phyloP scores from a whole-genome alignment of 352 stramenopile species.

The Aphanomyces cochlioides region DNA sequence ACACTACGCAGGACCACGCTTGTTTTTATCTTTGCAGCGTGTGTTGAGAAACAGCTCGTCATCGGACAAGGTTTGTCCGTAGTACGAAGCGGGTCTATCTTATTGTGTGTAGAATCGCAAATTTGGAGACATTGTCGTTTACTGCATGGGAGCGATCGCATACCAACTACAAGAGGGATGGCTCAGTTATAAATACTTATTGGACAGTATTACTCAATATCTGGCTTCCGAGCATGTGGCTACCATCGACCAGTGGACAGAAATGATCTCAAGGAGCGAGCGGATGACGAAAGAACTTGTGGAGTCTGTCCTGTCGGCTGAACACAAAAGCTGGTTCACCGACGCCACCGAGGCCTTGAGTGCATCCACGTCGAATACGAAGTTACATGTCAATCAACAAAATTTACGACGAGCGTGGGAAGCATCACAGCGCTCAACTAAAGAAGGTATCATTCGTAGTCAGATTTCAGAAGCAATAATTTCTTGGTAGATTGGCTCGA shows the following conservation, averaged over 20 bases:
- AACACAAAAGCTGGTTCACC: conserved; percentile 31
- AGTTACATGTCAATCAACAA: conserved; percentile 90
- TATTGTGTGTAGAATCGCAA: conserved; percentile 29
- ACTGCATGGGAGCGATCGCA: conserved; percentile 62
- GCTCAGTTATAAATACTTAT: conserved; percentile 65
- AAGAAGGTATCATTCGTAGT: conserved; percentile 38
- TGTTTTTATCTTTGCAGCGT: conserved; percentile 64
- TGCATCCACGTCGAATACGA: conserved; percentile 46
- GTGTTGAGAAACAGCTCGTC: conserved; percentile 39
- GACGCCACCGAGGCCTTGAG: conserved; percentile 35
- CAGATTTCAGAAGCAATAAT: neutral
- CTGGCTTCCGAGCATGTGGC: conserved; percentile 33
- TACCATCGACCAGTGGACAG: conserved; percentile 21
- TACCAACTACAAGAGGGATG: conserved; percentile 73
- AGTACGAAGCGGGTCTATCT: too few species aligned
- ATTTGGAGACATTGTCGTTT: conserved; percentile 75
- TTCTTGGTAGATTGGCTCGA: conserved; percentile 89
- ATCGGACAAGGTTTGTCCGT: conserved; percentile 19
- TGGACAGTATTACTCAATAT: conserved; percentile 55
- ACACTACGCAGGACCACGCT: conserved; percentile 67
- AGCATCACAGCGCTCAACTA: conserved; percentile 87
- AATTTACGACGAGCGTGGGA: conserved; percentile 94
- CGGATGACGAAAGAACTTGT: conserved; percentile 28
- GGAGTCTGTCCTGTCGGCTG: conserved; percentile 30
- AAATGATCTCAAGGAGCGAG: conserved; percentile 31